phyloP scores from a whole-genome alignment of 768 basidiomycete genomes.

The Antrodiella citrinella region DNA sequence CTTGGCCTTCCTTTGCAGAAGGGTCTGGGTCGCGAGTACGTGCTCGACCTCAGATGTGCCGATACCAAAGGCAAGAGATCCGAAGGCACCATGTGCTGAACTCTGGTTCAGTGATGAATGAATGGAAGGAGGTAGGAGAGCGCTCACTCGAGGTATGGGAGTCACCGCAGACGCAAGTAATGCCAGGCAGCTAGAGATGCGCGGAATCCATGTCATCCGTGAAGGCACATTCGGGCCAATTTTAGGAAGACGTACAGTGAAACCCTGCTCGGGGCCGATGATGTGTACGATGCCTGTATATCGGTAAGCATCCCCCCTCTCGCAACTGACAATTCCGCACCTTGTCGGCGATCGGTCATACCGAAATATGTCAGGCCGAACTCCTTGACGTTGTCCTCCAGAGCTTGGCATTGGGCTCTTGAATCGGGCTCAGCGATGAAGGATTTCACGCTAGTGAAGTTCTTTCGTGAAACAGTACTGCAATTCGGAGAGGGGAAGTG shows the following conservation, averaged over 20 bases:
- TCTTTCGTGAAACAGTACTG: conserved; percentile 43
- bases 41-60: conserved; percentile 65
- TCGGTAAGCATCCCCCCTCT: not conserved
- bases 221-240: not conserved
- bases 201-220: too few relatives aligned
- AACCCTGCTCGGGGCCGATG: conserved; percentile 61
- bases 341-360: conserved; percentile 58
- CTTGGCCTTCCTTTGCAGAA: conserved; percentile 53
- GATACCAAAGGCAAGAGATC: conserved; percentile 60
- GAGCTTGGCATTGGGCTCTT: conserved; percentile 45
- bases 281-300: conserved; percentile 44
- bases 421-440: conserved; percentile 55
- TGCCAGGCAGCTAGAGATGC: conserved; percentile 34
- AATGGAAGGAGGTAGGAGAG: not conserved
- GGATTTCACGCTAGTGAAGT: conserved; percentile 36
- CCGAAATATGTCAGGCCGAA: conserved; percentile 63
- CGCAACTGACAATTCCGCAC: conserved; percentile 18
- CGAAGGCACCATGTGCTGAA: conserved; percentile 56
- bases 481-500: not conserved
- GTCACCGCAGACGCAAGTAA: conserved; percentile 53
- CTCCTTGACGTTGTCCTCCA: conserved; percentile 59
- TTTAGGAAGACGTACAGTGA: conserved; percentile 32
- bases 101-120: not conserved
- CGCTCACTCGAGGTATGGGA: conserved; percentile 54
- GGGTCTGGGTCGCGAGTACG: conserved; percentile 59